Base-by-base conservation (phyloP, 2,329 filamentous ascomycete genomes). In the Sphaerulina populicola region DNA sequence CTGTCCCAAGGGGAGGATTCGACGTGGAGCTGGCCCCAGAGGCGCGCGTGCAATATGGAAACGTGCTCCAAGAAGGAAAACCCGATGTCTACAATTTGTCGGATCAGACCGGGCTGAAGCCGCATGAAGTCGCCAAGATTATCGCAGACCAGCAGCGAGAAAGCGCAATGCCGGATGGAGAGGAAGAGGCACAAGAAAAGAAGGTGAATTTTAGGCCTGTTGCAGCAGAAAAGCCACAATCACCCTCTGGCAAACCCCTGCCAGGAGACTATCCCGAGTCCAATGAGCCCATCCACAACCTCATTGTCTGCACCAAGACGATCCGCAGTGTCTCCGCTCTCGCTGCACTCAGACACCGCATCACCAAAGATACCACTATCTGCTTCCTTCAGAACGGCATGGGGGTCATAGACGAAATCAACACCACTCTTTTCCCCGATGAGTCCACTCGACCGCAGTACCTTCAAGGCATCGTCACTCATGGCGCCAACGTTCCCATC, bases 341-440 rank as follows among this genome's bases (percentile, higher is more conserved):
- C 11, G 72, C 78, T 6, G 69, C 78, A 1, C 79, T 94, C 47
- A 76, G 82, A 2, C 76, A 81, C 56, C 79, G 87, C 8, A 70
- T 94, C n/a, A 75, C 78, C 39, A 72, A 77, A 2, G 72, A 80
- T 27, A 88, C 85, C 1, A 86, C 87, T 0, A 77, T 95, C 6
- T 81, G 86, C 53, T 78, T 94, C 49, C 68, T 94, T 50, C 85
- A 88, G 51, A 86, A 91, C 56, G 88, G 90, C 1, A 79, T 97
- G 68, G 91, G 93, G 0, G 73, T 88, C 1, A 74, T 88, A n/a
- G 89, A 97, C 44, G 77, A 82, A 44, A 76, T 96, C 37, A 88
- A 88, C 60, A 69, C 76, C 31, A 68, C 77, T 9, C 67, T 94
- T 27, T 96, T 95, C 59, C 76, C 79, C 0, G 78, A 90, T 54